Percentiles rank a stretch among this genome's conserved stretches.
phyloP scores from a whole-genome alignment of 106 monocot genomes.

The Dactylorhiza incarnata region DNA sequence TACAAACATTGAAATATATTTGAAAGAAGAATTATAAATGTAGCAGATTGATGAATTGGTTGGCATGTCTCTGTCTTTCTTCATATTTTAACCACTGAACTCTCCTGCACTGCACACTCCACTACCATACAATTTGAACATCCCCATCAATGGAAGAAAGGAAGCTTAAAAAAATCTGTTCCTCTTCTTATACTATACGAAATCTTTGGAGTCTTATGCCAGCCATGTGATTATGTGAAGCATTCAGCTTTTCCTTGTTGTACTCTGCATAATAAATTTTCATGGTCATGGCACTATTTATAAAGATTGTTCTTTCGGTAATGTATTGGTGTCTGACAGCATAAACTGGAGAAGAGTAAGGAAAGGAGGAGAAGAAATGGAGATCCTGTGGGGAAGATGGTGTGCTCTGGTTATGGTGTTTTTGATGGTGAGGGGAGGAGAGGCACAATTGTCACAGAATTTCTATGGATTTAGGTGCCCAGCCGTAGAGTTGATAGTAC shows the following conservation, averaged over 20 bases:
- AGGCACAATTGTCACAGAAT: conserved; percentile 12
- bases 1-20: neutral
- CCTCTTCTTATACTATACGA: neutral
- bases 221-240: conserved; percentile 11
- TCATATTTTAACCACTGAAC: neutral
- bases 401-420: conserved; percentile 2
- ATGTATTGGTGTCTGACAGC: neutral
- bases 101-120: neutral
- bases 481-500: conserved; percentile 42
- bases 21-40: neutral
- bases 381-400: neutral
- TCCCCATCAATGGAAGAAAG: neutral
- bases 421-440: conserved; percentile 8
- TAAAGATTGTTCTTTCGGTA: neutral
- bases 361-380: conserved; percentile 6
- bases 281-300: neutral
- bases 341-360: neutral
- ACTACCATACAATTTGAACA: neutral
- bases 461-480: conserved; percentile 13
- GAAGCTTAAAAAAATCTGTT: neutral
- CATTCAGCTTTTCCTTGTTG: neutral
- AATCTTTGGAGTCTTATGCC: neutral
- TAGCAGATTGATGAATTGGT: neutral
- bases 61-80: neutral
- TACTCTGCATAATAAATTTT: neutral